Conservation (phyloP, 345 rosid genomes). For the Stellera chamaejasme region DNA sequence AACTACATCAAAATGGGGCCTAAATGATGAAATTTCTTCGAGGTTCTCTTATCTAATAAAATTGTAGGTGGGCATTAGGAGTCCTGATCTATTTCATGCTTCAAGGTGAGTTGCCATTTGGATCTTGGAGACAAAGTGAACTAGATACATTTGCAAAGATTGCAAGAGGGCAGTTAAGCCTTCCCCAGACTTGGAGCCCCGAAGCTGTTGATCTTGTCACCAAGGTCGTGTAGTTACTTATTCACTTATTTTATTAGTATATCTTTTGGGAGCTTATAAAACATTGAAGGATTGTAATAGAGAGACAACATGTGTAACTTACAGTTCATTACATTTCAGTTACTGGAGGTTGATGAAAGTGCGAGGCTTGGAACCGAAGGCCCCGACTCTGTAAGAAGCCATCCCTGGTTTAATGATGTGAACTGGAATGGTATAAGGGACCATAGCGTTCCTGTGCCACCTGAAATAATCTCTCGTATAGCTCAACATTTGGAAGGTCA, state of each 20-base stretch:
- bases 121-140: constrained; percentile 84
- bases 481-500: constrained; percentile 37
- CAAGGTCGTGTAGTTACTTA: constrained; percentile 37
- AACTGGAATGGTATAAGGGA: constrained; percentile 56
- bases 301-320: constrained; percentile 1
- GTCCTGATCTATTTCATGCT: constrained; percentile 75
- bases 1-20: too few species aligned
- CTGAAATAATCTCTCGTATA: constrained; percentile 44
- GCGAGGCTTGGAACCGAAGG: constrained; percentile 64
- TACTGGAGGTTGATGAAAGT: constrained; percentile 72
- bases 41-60: not conserved
- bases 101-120: constrained; percentile 77
- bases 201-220: constrained; percentile 70
- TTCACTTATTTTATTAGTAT: not conserved
- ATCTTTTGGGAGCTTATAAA: not conserved
- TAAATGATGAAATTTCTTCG: too few species aligned
- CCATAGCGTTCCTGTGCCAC: constrained; percentile 45
- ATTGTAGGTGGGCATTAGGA: constrained; percentile 86
- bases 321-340: constrained; percentile 26
- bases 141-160: constrained; percentile 65
- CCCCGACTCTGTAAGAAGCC: constrained; percentile 45
- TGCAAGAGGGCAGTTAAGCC: constrained; percentile 61
- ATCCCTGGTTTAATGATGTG: constrained; percentile 65
- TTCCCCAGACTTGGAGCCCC: constrained; percentile 43
- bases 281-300: not conserved